Percentiles rank a stretch among this genome's conserved stretches.
Conservation (phyloP, 345 rosid genomes). For the Dovyalis caffra region DNA sequence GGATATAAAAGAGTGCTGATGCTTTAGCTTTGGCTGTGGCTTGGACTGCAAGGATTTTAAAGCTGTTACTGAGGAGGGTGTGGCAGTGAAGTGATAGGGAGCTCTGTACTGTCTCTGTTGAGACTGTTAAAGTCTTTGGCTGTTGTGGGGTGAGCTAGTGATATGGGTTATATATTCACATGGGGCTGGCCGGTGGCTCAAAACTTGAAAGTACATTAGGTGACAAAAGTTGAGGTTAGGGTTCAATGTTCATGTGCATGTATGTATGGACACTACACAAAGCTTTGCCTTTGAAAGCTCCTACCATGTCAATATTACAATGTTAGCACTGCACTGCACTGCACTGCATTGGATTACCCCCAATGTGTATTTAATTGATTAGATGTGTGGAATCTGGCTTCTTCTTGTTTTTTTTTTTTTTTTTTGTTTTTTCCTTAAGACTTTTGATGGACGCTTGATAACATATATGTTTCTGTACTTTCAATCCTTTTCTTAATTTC, state of each 20-base stretch:
- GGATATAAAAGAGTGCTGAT: no score
- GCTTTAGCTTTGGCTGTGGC: no score
- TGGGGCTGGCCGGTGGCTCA: conserved; percentile 11
- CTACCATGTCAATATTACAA: no score
- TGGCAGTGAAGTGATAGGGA: background rate
- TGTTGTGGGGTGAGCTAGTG: background rate
- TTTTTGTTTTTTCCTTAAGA: background rate
- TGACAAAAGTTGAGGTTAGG: background rate
- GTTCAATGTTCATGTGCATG: no score
- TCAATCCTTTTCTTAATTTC: no score
- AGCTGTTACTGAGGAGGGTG: background rate
- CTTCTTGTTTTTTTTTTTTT: no score
- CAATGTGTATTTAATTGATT: background rate
- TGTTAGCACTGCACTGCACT: background rate
- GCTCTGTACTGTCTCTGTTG: conserved; percentile 2
- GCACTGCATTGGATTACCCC: background rate
- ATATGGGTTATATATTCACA: background rate
- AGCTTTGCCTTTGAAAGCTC: no score
- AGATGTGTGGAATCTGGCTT: conserved; percentile 14
- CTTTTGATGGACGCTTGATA: conserved; percentile 38
- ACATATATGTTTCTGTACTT: background rate
- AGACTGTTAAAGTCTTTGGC: background rate
- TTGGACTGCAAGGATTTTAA: background rate
- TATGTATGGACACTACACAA: no score
- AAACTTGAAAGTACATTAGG: background rate